Percentiles rank a stretch among this genome's conserved stretches.
phyloP scores from a whole-genome alignment of 768 basidiomycete species.

The Kwoniella sp. region DNA sequence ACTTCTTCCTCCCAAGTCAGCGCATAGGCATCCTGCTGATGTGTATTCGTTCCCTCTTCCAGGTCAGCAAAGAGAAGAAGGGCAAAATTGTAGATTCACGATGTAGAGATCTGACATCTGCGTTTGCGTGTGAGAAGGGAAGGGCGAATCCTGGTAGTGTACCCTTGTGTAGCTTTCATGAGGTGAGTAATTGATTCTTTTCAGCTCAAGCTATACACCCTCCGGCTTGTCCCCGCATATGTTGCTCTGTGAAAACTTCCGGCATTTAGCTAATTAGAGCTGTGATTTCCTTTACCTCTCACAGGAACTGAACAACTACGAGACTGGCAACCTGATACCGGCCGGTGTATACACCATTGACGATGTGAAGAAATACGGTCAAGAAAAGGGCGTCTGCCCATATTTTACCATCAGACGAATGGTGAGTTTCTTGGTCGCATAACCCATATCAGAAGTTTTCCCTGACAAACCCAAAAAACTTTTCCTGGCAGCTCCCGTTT shows the following conservation, averaged over 20 bases:
- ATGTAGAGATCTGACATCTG: conserved; percentile 90
- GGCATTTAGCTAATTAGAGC: conserved; percentile 9
- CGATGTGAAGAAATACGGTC: conserved; percentile 84
- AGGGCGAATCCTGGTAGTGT: conserved; percentile 84
- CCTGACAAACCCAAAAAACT: too few relatives aligned
- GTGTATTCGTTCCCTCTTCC: too few relatives aligned
- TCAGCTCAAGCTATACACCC: too few relatives aligned
- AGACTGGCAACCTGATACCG: conserved; percentile 78
- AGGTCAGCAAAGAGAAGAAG: conserved; percentile 98
- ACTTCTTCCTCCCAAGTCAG: not conserved
- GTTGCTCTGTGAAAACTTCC: not conserved
- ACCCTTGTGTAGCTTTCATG: conserved; percentile 91
- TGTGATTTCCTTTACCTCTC: conserved; percentile 2
- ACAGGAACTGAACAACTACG: conserved; percentile 80
- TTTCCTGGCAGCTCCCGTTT: conserved; percentile 80
- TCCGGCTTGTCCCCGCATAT: not conserved
- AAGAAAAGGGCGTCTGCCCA: conserved; percentile 82
- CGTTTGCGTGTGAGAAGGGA: conserved; percentile 78
- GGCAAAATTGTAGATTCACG: conserved; percentile 95
- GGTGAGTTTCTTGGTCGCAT: conserved; percentile 61
- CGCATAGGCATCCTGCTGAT: too few relatives aligned
- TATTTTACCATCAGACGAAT: conserved; percentile 95
- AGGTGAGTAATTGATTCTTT: conserved; percentile 64
- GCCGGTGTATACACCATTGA: conserved; percentile 91
- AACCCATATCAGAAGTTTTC: not conserved